A percentile compares a stretch with the other conserved stretches of the same genome.
phyloP scores from a whole-genome alignment of 345 rosid genomes.

The Barbarea vulgaris region DNA sequence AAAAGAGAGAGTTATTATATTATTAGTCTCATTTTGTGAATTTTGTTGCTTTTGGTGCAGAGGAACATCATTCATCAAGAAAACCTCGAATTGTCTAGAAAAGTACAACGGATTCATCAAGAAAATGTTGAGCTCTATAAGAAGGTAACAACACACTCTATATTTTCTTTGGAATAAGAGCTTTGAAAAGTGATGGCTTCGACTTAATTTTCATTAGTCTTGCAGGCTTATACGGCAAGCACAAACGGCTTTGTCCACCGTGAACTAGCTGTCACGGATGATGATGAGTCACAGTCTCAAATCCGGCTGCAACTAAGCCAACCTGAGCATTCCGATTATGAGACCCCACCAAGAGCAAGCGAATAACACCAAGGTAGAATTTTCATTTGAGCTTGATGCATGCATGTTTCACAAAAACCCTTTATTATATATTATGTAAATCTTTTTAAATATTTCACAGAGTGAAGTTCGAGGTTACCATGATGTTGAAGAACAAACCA shows the following conservation, averaged over 20 bases:
- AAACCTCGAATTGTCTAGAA: constrained; percentile 54
- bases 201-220: not conserved
- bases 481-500: constrained; percentile 28
- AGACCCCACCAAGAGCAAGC: constrained; percentile 41
- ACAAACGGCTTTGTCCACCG: constrained; percentile 38
- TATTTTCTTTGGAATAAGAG: constrained; percentile 1
- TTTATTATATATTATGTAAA: not conserved
- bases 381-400: not conserved
- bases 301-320: constrained; percentile 60
- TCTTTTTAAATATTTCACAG: constrained; percentile 11
- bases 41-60: constrained; percentile 42
- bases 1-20: no score
- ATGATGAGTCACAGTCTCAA: constrained; percentile 43
- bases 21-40: constrained; percentile 1
- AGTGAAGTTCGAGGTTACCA: constrained; percentile 26
- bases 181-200: constrained; percentile 6
- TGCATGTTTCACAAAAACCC: not conserved
- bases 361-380: constrained; percentile 18
- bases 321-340: constrained; percentile 44
- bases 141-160: constrained; percentile 50
- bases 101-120: constrained; percentile 49
- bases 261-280: constrained; percentile 31
- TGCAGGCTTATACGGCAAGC: constrained; percentile 50
- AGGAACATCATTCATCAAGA: constrained; percentile 63
- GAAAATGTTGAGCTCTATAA: constrained; percentile 63